Percentiles rank a stretch among this genome's conserved stretches.
Evolutionary conservation across 139 green algal genomes (phyloP).

Genomic region (Limnomonas spitsbergensis): DNA sequence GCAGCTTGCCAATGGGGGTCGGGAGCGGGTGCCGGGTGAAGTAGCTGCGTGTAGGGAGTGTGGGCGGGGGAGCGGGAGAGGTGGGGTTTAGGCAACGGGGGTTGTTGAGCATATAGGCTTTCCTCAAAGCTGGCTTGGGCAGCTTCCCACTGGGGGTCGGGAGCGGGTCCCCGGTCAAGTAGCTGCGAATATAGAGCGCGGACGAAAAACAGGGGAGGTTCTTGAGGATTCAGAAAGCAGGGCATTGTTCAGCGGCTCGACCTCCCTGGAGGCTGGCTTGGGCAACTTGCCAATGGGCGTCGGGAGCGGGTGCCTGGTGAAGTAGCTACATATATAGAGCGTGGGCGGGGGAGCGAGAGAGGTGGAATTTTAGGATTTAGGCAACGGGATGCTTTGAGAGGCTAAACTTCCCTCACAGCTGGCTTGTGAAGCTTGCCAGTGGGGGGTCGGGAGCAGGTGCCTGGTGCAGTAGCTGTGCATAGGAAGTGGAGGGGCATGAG

Average conservation of each 20-base stretch:
- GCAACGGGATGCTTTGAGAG: neutral
- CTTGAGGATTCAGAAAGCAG: too few species aligned
- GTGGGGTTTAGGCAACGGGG: neutral
- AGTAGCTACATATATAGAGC: neutral
- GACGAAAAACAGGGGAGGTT: neutral
- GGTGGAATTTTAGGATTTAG: neutral
- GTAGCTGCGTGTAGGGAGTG: neutral
- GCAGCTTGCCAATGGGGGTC: neutral
- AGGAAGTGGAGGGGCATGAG: too few species aligned
- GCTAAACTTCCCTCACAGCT: neutral
- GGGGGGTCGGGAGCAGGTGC: neutral
- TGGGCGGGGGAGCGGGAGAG: too few species aligned
- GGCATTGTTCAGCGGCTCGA: constrained; percentile 1
- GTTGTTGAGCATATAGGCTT: neutral
- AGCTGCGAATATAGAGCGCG: neutral
- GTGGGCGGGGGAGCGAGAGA: too few species aligned
- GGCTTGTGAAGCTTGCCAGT: neutral
- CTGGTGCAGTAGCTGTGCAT: neutral
- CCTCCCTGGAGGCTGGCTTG: constrained; percentile 11
- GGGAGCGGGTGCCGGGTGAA: neutral
- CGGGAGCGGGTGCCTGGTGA: neutral
- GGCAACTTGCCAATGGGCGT: neutral
- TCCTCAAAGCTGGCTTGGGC: neutral
- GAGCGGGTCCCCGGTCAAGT: neutral
- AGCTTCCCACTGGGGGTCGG: neutral